These are phyloP conservation scores for Sanghuangporus sanghuang DNA, from an alignment of 1,284 basidiomycete species.

Conservation along the genomic window DNA sequence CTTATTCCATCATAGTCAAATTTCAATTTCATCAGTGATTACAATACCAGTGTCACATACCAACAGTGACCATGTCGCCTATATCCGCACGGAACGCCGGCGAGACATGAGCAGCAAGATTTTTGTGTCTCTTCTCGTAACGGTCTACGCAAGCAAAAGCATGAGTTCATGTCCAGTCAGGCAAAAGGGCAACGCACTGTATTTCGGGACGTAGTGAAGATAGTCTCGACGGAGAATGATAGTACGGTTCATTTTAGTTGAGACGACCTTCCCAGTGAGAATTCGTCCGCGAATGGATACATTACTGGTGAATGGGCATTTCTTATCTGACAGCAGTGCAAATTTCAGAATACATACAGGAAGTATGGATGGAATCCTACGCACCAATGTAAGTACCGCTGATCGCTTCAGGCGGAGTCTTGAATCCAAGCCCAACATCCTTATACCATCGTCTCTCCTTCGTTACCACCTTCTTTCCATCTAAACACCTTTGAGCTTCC, in stretches of 20 bases:
- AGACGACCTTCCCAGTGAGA: conserved; percentile 94
- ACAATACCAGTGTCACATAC: conserved; percentile 44
- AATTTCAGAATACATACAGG: background rate
- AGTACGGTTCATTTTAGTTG: conserved; percentile 99
- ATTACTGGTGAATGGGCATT: conserved; percentile 96
- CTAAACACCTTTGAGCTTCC: conserved; percentile 33
- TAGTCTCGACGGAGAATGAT: conserved; percentile 98
- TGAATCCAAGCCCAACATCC: conserved; percentile 96
- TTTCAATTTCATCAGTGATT: background rate
- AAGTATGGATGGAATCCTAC: conserved; percentile 26
- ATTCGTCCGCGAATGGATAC: conserved; percentile 99
- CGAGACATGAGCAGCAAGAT: conserved; percentile 94
- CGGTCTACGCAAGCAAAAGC: conserved; percentile 52
- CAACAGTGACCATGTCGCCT: conserved; percentile 94
- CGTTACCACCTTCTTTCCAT: conserved; percentile 84
- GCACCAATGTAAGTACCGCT: conserved; percentile 94
- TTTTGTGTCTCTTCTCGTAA: conserved; percentile 98
- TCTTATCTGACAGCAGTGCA: conserved; percentile 73
- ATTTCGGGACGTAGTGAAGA: conserved; percentile 98
- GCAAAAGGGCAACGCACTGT: conserved; percentile 56
- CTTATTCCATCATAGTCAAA: conserved; percentile 31
- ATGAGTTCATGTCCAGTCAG: conserved; percentile 6
- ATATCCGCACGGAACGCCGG: conserved; percentile 96
- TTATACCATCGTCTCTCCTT: conserved; percentile 99
- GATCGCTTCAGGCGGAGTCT: conserved; percentile 95